Evolutionary conservation across 805 yeast genomes (phyloP).

Genomic region (Cyberlindnera subsufficiens): DNA sequence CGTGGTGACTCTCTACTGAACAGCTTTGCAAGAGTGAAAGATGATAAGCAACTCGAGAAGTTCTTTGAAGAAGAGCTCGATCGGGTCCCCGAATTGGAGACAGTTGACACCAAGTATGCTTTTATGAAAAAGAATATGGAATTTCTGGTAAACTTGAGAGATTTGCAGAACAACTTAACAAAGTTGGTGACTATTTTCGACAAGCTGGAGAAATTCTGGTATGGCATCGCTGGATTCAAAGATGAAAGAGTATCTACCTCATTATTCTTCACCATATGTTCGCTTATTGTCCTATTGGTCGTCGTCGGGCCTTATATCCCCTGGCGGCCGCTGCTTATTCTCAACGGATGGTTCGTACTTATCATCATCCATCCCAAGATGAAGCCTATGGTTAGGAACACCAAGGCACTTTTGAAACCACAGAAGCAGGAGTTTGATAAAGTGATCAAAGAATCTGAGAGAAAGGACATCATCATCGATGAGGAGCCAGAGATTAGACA

Average conservation of each 20-base stretch:
- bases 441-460: slow-evolving; percentile 30
- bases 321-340: slow-evolving; percentile 54
- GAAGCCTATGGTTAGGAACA: slow-evolving; percentile 22
- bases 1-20: slow-evolving; percentile 53
- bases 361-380: slow-evolving; percentile 56
- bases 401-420: slow-evolving; percentile 18
- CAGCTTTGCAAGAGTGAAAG: slow-evolving; percentile 27
- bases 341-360: slow-evolving; percentile 51
- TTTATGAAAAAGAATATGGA: slow-evolving; percentile 31
- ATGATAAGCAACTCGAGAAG: slow-evolving; percentile 2
- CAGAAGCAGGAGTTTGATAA: slow-evolving; percentile 26
- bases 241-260: slow-evolving; percentile 65
- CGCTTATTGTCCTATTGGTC: slow-evolving; percentile 34
- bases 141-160: slow-evolving; percentile 56
- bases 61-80: slow-evolving; percentile 9
- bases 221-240: slow-evolving; percentile 61
- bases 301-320: slow-evolving; percentile 50
- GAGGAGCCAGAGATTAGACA: slow-evolving; percentile 52
- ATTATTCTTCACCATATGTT: slow-evolving; percentile 39
- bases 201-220: slow-evolving; percentile 46
- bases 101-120: slow-evolving; percentile 13
- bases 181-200: slow-evolving; percentile 46
- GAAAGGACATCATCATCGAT: slow-evolving; percentile 59
- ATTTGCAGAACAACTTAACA: slow-evolving; percentile 61
- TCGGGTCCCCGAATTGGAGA: slow-evolving; percentile 20